Conservation (phyloP, 2,329 filamentous ascomycete species). For the Raffaelea albimanens region DNA sequence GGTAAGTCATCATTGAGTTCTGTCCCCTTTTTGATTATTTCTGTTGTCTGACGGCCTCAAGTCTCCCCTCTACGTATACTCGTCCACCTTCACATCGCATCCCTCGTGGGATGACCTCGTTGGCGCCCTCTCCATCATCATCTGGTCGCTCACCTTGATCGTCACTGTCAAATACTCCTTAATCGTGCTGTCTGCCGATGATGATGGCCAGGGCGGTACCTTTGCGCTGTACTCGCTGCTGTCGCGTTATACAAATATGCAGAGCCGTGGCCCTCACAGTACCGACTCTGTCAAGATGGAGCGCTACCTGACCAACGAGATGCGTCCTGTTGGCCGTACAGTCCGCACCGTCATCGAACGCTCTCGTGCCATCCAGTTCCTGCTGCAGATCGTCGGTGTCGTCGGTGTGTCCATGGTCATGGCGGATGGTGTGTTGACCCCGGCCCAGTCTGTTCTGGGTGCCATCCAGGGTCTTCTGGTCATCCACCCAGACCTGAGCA, state of each 20-base stretch:
- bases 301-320: slow-evolving; percentile 46
- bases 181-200: slow-evolving; percentile 56
- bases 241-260: slow-evolving; percentile 51
- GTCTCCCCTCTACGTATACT: slow-evolving; percentile 59
- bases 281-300: slow-evolving; percentile 45
- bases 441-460: slow-evolving; percentile 60
- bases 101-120: slow-evolving; percentile 51
- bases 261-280: slow-evolving; percentile 47
- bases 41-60: neutral
- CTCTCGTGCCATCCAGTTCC: slow-evolving; percentile 37
- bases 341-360: slow-evolving; percentile 50
- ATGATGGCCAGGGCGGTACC: slow-evolving; percentile 63
- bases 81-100: slow-evolving; percentile 51
- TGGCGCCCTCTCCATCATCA: slow-evolving; percentile 56
- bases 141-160: slow-evolving; percentile 61
- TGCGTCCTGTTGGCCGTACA: slow-evolving; percentile 39
- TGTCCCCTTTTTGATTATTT: neutral
- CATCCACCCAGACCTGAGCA: slow-evolving; percentile 44
- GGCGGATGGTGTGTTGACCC: slow-evolving; percentile 53
- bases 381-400: slow-evolving; percentile 54
- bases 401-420: slow-evolving; percentile 61
- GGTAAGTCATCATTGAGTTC: neutral
- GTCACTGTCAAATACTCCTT: slow-evolving; percentile 61
- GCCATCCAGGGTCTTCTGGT: slow-evolving; percentile 57
- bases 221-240: slow-evolving; percentile 59